These are phyloP conservation scores for Oryza meyeriana DNA, from an alignment of 176 grass and related monocot genomes.

Conservation along the genomic window DNA sequence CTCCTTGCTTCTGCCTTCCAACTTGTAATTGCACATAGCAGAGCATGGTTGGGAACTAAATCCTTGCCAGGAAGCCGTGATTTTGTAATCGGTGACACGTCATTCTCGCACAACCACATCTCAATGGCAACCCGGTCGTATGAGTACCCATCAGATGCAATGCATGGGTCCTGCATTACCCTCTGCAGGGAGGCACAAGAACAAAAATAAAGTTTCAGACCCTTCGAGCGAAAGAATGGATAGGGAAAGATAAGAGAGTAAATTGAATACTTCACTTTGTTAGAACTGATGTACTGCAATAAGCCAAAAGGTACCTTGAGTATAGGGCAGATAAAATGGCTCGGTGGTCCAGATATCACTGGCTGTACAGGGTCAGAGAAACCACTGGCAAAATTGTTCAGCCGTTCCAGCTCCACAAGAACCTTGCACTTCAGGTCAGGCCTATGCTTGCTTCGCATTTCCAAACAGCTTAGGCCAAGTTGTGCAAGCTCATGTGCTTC, in stretches of 20 bases:
- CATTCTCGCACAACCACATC: constrained; percentile 49
- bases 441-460: constrained; percentile 68
- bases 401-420: constrained; percentile 50
- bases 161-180: constrained; percentile 67
- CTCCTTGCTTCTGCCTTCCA: constrained; percentile 25
- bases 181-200: constrained; percentile 33
- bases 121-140: constrained; percentile 60
- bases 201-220: background rate
- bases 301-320: constrained; percentile 49
- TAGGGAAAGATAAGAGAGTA: background rate
- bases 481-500: constrained; percentile 53
- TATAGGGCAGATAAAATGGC: constrained; percentile 77
- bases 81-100: constrained; percentile 42
- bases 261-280: background rate
- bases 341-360: constrained; percentile 38
- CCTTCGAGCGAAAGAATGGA: constrained; percentile 15
- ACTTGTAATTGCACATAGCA: constrained; percentile 32
- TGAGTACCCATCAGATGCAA: constrained; percentile 75
- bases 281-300: constrained; percentile 17
- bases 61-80: constrained; percentile 28
- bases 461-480: constrained; percentile 65
- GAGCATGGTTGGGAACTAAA: constrained; percentile 35
- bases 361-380: background rate
- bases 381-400: constrained; percentile 42
- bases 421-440: constrained; percentile 59